phyloP scores from a whole-genome alignment of 495 filamentous ascomycete species.

The Hyaloscypha variabilis region DNA sequence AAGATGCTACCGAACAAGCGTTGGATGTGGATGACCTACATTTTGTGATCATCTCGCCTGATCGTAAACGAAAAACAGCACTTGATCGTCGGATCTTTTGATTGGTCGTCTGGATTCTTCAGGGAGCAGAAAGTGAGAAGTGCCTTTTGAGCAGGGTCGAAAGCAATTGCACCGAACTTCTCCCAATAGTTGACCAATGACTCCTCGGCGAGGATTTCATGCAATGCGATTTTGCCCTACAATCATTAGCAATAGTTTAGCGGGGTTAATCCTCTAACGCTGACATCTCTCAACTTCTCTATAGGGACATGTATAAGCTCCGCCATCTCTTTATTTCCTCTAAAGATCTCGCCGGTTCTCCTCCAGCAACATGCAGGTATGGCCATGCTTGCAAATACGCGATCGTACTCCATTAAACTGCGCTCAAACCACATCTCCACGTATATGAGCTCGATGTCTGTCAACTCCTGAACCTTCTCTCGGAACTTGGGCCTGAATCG shows the following conservation, averaged over 20 bases:
- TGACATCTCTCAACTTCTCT: constrained; percentile 86
- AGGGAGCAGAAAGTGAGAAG: constrained; percentile 93
- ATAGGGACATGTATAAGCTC: constrained; percentile 93
- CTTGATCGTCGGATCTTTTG: constrained; percentile 72
- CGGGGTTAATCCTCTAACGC: constrained; percentile 34
- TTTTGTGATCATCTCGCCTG: constrained; percentile 89
- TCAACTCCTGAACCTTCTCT: constrained; percentile 88
- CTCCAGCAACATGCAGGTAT: constrained; percentile 98
- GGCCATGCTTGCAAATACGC: constrained; percentile 98
- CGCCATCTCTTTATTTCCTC: constrained; percentile 98
- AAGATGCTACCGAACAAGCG: constrained; percentile 1
- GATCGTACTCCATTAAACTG: constrained; percentile 93
- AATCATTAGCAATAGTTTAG: constrained; percentile 14
- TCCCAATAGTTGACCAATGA: constrained; percentile 98
- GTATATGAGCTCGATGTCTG: constrained; percentile 87
- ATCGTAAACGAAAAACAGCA: constrained; percentile 99
- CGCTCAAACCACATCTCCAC: constrained; percentile 99
- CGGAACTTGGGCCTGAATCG: constrained; percentile 94
- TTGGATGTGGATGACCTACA: constrained; percentile 62
- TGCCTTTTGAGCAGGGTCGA: constrained; percentile 93
- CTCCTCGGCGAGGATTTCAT: constrained; percentile 93
- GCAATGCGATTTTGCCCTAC: constrained; percentile 91
- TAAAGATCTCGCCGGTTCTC: constrained; percentile 94
- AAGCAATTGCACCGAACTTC: constrained; percentile 98
- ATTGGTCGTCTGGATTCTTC: constrained; percentile 79